Evolutionary conservation across 1,284 basidiomycete genomes (phyloP).

Genomic region (Trametes polyzona): DNA sequence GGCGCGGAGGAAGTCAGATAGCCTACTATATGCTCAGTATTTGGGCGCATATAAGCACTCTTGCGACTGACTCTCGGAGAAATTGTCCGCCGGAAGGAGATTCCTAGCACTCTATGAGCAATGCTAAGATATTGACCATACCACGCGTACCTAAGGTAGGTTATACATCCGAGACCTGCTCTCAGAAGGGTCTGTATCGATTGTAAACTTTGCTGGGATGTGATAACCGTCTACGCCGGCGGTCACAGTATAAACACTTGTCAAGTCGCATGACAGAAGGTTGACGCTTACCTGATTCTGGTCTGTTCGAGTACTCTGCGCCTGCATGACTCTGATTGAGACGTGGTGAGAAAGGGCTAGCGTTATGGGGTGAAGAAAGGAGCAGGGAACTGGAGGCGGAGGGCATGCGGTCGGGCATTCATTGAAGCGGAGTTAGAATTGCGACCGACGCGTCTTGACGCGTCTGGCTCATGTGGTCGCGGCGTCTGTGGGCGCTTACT

Average conservation of each 20-base stretch:
- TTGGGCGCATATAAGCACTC: conserved; percentile 15
- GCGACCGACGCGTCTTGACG: conserved; percentile 27
- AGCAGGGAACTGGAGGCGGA: conserved; percentile 1
- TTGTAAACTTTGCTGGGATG: conserved; percentile 62
- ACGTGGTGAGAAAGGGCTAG: background rate
- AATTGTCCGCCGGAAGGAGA: conserved; percentile 79
- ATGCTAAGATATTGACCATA: background rate
- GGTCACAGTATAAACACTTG: background rate
- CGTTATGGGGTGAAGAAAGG: background rate
- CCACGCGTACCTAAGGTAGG: conserved; percentile 67
- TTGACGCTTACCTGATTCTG: conserved; percentile 28
- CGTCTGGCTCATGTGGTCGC: conserved; percentile 29
- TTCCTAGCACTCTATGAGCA: conserved; percentile 46
- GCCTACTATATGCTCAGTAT: conserved; percentile 40
- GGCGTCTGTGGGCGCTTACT: background rate
- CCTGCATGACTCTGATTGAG: conserved; percentile 34
- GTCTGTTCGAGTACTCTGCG: conserved; percentile 32
- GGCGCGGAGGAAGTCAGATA: conserved; percentile 57
- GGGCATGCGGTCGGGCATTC: background rate
- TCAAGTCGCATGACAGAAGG: background rate
- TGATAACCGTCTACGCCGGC: conserved; percentile 47
- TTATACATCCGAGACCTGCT: conserved; percentile 77
- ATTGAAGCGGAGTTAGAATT: conserved; percentile 26
- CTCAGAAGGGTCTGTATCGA: conserved; percentile 71
- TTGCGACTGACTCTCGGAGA: conserved; percentile 65